Conservation (phyloP, 1,284 basidiomycete genomes). For the Cryptococcus neoformans region DNA sequence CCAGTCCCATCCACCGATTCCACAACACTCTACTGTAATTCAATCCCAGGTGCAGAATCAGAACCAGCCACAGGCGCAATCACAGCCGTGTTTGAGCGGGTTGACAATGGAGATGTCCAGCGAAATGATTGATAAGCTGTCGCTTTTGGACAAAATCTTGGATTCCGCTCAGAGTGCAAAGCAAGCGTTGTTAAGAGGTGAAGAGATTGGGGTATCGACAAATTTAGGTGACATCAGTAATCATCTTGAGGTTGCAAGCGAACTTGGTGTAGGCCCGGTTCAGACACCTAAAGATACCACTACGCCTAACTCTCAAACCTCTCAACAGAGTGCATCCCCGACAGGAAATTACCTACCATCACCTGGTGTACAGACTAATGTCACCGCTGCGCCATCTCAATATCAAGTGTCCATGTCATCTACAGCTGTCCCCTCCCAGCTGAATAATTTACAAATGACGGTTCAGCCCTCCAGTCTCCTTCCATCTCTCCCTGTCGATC, state of each 20-base stretch:
- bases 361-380: constrained; percentile 5
- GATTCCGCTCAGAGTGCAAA: constrained; percentile 38
- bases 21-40: not conserved
- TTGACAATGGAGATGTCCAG: constrained; percentile 18
- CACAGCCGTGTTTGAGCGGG: not conserved
- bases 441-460: constrained; percentile 1
- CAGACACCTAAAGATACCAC: constrained; percentile 31
- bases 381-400: not conserved
- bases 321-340: constrained; percentile 27
- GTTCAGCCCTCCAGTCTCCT: constrained; percentile 18
- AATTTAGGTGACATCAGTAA: constrained; percentile 37
- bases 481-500: constrained; percentile 31
- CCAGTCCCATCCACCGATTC: constrained; percentile 4
- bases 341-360: constrained; percentile 15
- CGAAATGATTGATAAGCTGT: constrained; percentile 35
- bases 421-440: constrained; percentile 6
- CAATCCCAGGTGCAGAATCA: not conserved
- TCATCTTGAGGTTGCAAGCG: constrained; percentile 40
- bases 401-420: constrained; percentile 7
- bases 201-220: constrained; percentile 32
- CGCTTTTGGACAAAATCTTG: constrained; percentile 41
- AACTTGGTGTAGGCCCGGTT: constrained; percentile 36
- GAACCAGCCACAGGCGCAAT: not conserved
- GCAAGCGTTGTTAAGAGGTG: constrained; percentile 36
- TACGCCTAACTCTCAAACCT: constrained; percentile 17